Evolutionary conservation across 371 early-diverging fungal species (phyloP).

Genomic region (Mortierella polycephala): DNA sequence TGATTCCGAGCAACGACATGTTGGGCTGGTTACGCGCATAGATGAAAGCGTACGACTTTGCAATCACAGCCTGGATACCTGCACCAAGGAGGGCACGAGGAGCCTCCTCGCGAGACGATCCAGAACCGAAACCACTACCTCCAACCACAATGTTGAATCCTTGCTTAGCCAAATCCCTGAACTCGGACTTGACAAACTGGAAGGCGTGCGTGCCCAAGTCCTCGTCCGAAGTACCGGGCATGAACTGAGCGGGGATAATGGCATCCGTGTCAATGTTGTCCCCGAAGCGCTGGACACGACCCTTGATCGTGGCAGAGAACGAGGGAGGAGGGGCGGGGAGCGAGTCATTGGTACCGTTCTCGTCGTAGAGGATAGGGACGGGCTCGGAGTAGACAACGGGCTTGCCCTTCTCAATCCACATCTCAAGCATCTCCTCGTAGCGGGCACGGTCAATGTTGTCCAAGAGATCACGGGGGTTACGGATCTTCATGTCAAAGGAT

Average conservation of each 20-base stretch:
- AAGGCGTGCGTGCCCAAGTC: slow-evolving; percentile 81
- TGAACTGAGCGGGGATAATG: slow-evolving; percentile 83
- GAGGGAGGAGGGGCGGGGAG: slow-evolving; percentile 52
- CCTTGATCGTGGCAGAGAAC: slow-evolving; percentile 60
- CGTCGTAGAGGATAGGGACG: slow-evolving; percentile 62
- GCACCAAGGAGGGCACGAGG: slow-evolving; percentile 79
- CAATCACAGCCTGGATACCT: slow-evolving; percentile 78
- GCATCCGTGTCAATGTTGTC: slow-evolving; percentile 84
- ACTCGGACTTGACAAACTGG: slow-evolving; percentile 79
- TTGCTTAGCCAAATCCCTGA: slow-evolving; percentile 65
- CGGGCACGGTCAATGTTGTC: slow-evolving; percentile 68
- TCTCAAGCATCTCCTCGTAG: slow-evolving; percentile 67
- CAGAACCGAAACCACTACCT: slow-evolving; percentile 77
- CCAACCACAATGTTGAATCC: slow-evolving; percentile 76
- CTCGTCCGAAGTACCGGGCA: slow-evolving; percentile 75
- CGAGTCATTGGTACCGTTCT: slow-evolving; percentile 40
- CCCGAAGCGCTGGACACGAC: slow-evolving; percentile 76
- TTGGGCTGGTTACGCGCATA: slow-evolving; percentile 76
- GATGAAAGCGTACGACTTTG: slow-evolving; percentile 75
- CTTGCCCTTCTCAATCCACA: slow-evolving; percentile 71
- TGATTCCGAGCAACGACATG: slow-evolving; percentile 81
- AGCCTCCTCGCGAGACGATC: slow-evolving; percentile 82
- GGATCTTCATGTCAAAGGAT: slow-evolving; percentile 76
- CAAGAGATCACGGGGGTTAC: slow-evolving; percentile 72
- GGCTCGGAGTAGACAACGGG: slow-evolving; percentile 71